phyloP scores from a whole-genome alignment of 176 grass and related monocot genomes.

The Eleusine coracana region DNA sequence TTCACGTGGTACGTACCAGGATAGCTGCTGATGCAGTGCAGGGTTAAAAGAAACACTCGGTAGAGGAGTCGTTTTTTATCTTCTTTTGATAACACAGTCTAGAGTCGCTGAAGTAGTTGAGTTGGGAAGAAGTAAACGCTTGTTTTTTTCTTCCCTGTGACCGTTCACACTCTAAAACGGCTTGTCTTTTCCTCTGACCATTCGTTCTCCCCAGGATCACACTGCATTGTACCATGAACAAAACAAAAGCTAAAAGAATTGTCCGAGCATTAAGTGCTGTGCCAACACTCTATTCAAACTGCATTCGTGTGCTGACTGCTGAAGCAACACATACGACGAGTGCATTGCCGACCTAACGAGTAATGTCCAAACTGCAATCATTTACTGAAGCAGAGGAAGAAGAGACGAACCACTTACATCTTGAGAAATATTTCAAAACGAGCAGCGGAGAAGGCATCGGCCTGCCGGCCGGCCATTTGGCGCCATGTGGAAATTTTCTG shows the following conservation, averaged over 20 bases:
- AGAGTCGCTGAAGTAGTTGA: neutral
- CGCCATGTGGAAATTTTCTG: constrained; percentile 3
- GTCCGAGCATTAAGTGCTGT: no score
- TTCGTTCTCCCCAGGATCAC: no score
- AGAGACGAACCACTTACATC: neutral
- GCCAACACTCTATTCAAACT: no score
- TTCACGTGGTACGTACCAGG: neutral
- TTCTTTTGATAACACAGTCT: no score
- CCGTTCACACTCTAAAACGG: neutral
- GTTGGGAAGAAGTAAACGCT: constrained; percentile 16
- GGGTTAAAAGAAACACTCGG: neutral
- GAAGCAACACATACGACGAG: neutral
- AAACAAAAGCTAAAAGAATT: no score
- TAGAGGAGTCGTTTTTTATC: no score
- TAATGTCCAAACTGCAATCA: neutral
- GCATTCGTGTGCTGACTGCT: no score
- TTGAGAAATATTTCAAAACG: neutral
- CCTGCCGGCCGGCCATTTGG: constrained; percentile 37
- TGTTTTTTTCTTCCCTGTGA: neutral
- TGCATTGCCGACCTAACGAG: neutral
- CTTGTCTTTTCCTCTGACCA: no score
- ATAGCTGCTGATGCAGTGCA: neutral
- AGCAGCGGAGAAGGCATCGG: constrained; percentile 13
- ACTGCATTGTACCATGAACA: no score
- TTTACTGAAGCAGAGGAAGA: neutral